Percentiles rank a stretch among this genome's conserved stretches.
These are phyloP conservation scores for Globisporangium uncinulatum DNA, from an alignment of 352 stramenopile genomes.

Conservation along the genomic window DNA sequence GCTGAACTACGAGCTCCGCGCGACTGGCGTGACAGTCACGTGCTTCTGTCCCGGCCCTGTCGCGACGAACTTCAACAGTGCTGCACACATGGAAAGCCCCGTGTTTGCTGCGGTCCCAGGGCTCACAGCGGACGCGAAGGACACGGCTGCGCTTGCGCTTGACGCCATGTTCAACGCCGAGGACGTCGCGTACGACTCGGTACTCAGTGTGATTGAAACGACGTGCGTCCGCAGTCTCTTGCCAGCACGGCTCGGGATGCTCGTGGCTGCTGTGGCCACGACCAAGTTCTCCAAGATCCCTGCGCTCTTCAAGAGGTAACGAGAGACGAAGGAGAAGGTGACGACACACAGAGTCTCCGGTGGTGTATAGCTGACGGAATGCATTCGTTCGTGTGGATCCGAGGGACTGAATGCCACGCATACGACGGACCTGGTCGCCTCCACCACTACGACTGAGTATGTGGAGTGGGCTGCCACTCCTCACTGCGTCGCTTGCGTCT, in stretches of 20 bases:
- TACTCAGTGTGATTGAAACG: conserved; percentile 27
- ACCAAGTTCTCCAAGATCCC: conserved; percentile 22
- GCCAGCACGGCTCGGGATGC: conserved; percentile 28
- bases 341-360: neutral
- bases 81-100: conserved; percentile 24
- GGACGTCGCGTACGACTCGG: conserved; percentile 43
- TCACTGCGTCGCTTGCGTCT: neutral
- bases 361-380: neutral
- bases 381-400: neutral
- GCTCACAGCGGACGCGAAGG: conserved; percentile 29
- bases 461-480: neutral
- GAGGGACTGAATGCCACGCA: too few species aligned
- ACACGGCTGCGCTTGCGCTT: conserved; percentile 34
- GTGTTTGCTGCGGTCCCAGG: conserved; percentile 33
- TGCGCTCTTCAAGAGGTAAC: conserved; percentile 18
- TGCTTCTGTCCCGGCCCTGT: conserved; percentile 65
- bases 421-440: too few species aligned
- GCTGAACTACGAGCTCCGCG: conserved; percentile 76
- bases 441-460: neutral
- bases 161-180: conserved; percentile 54
- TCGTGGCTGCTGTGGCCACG: conserved; percentile 31
- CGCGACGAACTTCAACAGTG: conserved; percentile 64
- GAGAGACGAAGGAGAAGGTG: neutral
- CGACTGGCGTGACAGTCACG: conserved; percentile 74
- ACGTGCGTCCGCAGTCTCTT: conserved; percentile 28